Percentiles rank a stretch among this genome's conserved stretches.
These are phyloP conservation scores for Boletus tomentosulus DNA, from an alignment of 768 basidiomycete species.

Conservation along the genomic window DNA sequence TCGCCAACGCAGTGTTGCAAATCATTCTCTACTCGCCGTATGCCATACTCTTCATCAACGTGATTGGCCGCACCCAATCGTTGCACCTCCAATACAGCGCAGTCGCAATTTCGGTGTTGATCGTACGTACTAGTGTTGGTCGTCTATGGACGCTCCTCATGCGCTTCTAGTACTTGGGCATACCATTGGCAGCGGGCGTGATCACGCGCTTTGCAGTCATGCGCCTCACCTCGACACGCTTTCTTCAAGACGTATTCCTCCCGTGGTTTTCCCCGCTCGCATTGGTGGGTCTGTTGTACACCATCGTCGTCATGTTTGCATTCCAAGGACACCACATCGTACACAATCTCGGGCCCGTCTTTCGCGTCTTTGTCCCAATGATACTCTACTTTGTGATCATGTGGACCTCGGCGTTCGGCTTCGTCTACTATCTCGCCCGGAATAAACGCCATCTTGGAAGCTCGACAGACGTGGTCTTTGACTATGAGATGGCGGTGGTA, in stretches of 20 bases:
- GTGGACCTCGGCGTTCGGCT: slow-evolving; percentile 60
- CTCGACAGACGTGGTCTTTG: slow-evolving; percentile 21
- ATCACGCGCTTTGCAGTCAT: slow-evolving; percentile 61
- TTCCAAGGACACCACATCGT: slow-evolving; percentile 68
- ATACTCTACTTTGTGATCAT: slow-evolving; percentile 75
- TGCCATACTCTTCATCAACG: slow-evolving; percentile 68
- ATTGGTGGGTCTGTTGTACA: slow-evolving; percentile 75
- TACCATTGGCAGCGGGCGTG: slow-evolving; percentile 69
- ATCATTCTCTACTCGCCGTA: slow-evolving; percentile 67
- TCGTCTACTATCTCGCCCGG: slow-evolving; percentile 48
- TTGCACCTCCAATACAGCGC: slow-evolving; percentile 49
- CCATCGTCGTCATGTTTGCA: slow-evolving; percentile 72
- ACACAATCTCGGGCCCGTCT: slow-evolving; percentile 69
- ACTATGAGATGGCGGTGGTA: slow-evolving; percentile 71
- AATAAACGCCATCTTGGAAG: slow-evolving; percentile 21
- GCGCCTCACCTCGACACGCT: slow-evolving; percentile 38
- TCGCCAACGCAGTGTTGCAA: slow-evolving; percentile 76
- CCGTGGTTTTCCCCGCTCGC: slow-evolving; percentile 65
- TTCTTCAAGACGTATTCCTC: slow-evolving; percentile 59
- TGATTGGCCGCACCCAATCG: slow-evolving; percentile 48
- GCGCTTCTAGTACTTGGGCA: slow-evolving; percentile 65
- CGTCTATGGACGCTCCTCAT: not conserved
- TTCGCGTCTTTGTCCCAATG: slow-evolving; percentile 78
- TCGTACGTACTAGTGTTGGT: slow-evolving; percentile 44
- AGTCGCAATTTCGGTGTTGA: slow-evolving; percentile 64